These are phyloP conservation scores for Podila clonocystis DNA, from an alignment of 192 early-diverging fungal genomes.

Conservation along the genomic window DNA sequence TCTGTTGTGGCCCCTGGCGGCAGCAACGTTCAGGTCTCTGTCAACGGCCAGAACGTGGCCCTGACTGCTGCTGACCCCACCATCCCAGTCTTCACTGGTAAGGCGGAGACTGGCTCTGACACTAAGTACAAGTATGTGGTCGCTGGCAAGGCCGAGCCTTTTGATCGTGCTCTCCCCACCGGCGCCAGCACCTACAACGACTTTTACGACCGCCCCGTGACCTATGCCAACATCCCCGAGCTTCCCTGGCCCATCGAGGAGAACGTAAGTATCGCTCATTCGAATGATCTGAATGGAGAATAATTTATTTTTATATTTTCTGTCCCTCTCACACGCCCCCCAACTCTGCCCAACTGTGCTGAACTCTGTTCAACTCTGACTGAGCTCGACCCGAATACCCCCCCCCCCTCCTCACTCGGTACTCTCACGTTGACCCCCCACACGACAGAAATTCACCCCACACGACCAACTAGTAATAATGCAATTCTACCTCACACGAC, in stretches of 20 bases:
- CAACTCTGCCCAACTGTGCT: too few relatives aligned
- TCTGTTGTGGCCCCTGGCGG: conserved; percentile 55
- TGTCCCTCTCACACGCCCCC: not conserved
- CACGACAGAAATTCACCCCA: too few relatives aligned
- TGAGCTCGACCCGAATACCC: too few relatives aligned
- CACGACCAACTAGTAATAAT: too few relatives aligned
- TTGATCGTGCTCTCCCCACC: conserved; percentile 50
- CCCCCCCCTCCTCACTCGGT: too few relatives aligned
- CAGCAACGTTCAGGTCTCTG: conserved; percentile 46
- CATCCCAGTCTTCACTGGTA: conserved; percentile 53
- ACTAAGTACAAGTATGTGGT: conserved; percentile 56
- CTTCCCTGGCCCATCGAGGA: conserved; percentile 45
- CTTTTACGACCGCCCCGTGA: conserved; percentile 52
- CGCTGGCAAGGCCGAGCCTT: conserved; percentile 44
- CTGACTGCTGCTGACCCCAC: conserved; percentile 47
- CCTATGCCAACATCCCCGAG: conserved; percentile 57
- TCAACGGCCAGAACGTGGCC: conserved; percentile 37
- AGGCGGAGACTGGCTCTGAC: conserved; percentile 37
- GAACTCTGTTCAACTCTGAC: too few relatives aligned
- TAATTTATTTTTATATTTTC: not conserved
- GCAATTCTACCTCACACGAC: too few relatives aligned
- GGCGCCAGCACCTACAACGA: conserved; percentile 50
- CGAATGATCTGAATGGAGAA: not conserved
- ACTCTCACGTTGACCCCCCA: too few relatives aligned
- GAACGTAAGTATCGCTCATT: conserved; percentile 17